Conservation (phyloP, 192 early-diverging fungal genomes). For the Pilaira anomala region DNA sequence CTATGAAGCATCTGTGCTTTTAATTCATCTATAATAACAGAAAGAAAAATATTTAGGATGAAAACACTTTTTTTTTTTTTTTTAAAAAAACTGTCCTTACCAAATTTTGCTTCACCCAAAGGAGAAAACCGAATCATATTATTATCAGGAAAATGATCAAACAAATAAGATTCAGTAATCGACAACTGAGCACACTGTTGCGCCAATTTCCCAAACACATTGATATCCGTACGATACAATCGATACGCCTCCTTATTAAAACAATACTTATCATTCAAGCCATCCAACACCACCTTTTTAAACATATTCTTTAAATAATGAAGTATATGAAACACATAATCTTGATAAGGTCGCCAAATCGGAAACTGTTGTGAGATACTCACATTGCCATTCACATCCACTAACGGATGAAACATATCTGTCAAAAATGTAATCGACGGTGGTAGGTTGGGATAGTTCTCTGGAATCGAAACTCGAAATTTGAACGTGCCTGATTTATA, state of each 20-base stretch:
- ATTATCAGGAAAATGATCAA: conserved; percentile 50
- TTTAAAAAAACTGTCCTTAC: conserved; percentile 22
- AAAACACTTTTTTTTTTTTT: neutral
- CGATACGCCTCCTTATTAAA: conserved; percentile 62
- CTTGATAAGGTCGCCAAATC: conserved; percentile 75
- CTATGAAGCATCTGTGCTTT: conserved; percentile 42
- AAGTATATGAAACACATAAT: conserved; percentile 81
- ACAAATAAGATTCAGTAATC: conserved; percentile 59
- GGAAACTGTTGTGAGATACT: conserved; percentile 77
- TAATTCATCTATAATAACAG: conserved; percentile 36
- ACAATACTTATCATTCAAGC: conserved; percentile 57
- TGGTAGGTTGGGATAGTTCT: conserved; percentile 69
- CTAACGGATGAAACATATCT: conserved; percentile 82
- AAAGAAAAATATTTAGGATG: neutral
- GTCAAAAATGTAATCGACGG: conserved; percentile 73
- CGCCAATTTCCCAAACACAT: conserved; percentile 63
- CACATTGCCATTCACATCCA: conserved; percentile 66
- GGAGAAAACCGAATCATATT: conserved; percentile 59
- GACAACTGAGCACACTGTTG: conserved; percentile 75
- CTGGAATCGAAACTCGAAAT: conserved; percentile 77
- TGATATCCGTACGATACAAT: conserved; percentile 59
- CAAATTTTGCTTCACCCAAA: conserved; percentile 55
- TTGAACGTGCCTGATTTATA: conserved; percentile 88
- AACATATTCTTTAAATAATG: conserved; percentile 87
- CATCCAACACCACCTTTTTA: conserved; percentile 70